Evolutionary conservation across 2,329 filamentous ascomycete species (phyloP).

Genomic region (Emmonsiellopsis sp.): DNA sequence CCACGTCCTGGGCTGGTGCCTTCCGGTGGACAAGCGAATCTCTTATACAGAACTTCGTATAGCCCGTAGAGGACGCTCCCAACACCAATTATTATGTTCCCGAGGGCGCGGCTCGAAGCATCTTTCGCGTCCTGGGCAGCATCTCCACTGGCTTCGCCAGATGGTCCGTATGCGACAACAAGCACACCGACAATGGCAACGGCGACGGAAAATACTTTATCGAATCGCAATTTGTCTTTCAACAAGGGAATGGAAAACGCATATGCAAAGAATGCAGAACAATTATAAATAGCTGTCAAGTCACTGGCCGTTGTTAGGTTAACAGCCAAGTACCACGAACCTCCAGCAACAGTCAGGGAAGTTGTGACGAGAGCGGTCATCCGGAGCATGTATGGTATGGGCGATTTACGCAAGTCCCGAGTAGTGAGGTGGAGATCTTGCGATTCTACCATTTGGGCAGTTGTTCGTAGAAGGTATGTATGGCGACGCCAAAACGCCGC

Average conservation of each 20-base stretch:
- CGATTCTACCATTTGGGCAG: conserved; percentile 76
- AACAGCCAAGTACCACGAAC: conserved; percentile 93
- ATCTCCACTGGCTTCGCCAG: conserved; percentile 43
- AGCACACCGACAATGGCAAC: conserved; percentile 85
- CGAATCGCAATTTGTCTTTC: conserved; percentile 69
- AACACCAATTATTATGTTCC: conserved; percentile 84
- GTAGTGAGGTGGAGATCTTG: conserved; percentile 57
- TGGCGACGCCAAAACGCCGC: conserved; percentile 73
- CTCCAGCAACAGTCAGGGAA: conserved; percentile 78
- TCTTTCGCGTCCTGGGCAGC: conserved; percentile 30
- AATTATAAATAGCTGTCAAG: conserved; percentile 97
- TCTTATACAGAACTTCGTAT: conserved; percentile 96
- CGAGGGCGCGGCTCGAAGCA: conserved; percentile 60
- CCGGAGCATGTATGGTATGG: conserved; percentile 64
- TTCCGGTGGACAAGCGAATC: conserved; percentile 83
- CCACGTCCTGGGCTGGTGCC: conserved; percentile 76
- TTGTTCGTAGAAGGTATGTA: conserved; percentile 52
- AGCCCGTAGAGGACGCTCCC: conserved; percentile 91
- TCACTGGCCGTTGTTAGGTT: conserved; percentile 88
- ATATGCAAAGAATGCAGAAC: conserved; percentile 96
- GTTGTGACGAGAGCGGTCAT: conserved; percentile 76
- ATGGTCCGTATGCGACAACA: conserved; percentile 89
- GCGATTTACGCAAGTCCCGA: conserved; percentile 33
- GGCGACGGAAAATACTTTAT: conserved; percentile 77
- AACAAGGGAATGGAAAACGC: conserved; percentile 88